Evolutionary conservation across 1,284 basidiomycete genomes (phyloP).

Genomic region (Coniferiporia sulphurascens): DNA sequence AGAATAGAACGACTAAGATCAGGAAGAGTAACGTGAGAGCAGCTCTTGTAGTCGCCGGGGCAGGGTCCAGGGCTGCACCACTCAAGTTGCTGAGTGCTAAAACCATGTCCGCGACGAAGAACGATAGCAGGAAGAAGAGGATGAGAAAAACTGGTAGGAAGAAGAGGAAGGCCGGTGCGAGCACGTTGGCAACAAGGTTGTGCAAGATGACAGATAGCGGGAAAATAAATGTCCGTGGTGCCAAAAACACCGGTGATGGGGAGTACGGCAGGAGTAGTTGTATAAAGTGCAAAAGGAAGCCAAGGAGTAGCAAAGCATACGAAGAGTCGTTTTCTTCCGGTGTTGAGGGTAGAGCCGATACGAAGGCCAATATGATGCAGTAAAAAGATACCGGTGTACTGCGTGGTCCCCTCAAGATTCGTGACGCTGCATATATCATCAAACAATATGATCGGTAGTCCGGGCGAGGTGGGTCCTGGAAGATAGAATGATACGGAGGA

Average conservation of each 20-base stretch:
- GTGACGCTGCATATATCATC: slow-evolving; percentile 12
- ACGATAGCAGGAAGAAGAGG: slow-evolving; percentile 39
- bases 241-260: slow-evolving; percentile 41
- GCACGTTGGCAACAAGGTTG: slow-evolving; percentile 32
- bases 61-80: slow-evolving; percentile 21
- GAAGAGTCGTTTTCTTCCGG: slow-evolving; percentile 36
- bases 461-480: background rate
- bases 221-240: slow-evolving; percentile 32
- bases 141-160: slow-evolving; percentile 44
- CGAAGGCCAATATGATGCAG: slow-evolving; percentile 32
- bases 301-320: slow-evolving; percentile 37
- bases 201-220: slow-evolving; percentile 42
- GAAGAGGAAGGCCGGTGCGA: slow-evolving; percentile 38
- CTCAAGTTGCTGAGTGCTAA: slow-evolving; percentile 11
- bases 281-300: slow-evolving; percentile 37
- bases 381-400: slow-evolving; percentile 24
- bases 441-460: slow-evolving; percentile 9
- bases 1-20: slow-evolving; percentile 29
- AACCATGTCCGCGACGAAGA: slow-evolving; percentile 35
- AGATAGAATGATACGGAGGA: background rate
- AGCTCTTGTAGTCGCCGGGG: slow-evolving; percentile 42
- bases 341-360: slow-evolving; percentile 27
- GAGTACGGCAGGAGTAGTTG: slow-evolving; percentile 38
- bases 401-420: slow-evolving; percentile 4
- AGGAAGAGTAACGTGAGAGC: slow-evolving; percentile 36